These are phyloP conservation scores for Graphium sp. DNA, from an alignment of 2,329 filamentous ascomycete genomes.

Conservation along the genomic window DNA sequence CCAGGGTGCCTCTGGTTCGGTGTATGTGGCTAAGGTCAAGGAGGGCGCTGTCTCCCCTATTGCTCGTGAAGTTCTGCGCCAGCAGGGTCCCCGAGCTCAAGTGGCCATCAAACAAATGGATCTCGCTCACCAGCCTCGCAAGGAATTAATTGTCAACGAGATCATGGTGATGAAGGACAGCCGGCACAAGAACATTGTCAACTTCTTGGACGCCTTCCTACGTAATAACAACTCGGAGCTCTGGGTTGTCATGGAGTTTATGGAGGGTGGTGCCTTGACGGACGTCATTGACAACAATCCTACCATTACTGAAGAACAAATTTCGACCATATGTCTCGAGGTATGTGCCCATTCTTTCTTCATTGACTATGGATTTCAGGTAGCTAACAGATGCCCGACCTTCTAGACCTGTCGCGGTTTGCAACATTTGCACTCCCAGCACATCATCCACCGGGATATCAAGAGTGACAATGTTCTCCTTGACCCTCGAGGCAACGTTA, in stretches of 20 bases:
- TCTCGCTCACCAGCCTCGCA: constrained; percentile 86
- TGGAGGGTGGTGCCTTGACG: constrained; percentile 94
- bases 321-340: constrained; percentile 92
- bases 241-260: constrained; percentile 99
- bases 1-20: constrained; percentile 91
- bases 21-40: constrained; percentile 93
- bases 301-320: constrained; percentile 88
- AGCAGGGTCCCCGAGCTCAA: constrained; percentile 67
- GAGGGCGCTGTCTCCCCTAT: constrained; percentile 68
- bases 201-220: constrained; percentile 92
- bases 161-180: constrained; percentile 99
- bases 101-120: constrained; percentile 99
- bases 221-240: constrained; percentile 87
- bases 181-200: constrained; percentile 96
- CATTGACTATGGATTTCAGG: no score
- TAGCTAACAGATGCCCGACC: constrained; percentile 8
- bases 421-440: constrained; percentile 85
- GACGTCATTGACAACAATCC: constrained; percentile 98
- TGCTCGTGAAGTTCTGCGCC: constrained; percentile 61
- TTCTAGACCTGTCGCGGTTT: constrained; percentile 81
- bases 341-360: constrained; percentile 31
- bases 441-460: constrained; percentile 97
- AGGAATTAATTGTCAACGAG: constrained; percentile 97
- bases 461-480: constrained; percentile 98
- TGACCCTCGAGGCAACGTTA: constrained; percentile 87